These are phyloP conservation scores for Apiospora koreana DNA, from an alignment of 2,329 filamentous ascomycete genomes.

Conservation along the genomic window DNA sequence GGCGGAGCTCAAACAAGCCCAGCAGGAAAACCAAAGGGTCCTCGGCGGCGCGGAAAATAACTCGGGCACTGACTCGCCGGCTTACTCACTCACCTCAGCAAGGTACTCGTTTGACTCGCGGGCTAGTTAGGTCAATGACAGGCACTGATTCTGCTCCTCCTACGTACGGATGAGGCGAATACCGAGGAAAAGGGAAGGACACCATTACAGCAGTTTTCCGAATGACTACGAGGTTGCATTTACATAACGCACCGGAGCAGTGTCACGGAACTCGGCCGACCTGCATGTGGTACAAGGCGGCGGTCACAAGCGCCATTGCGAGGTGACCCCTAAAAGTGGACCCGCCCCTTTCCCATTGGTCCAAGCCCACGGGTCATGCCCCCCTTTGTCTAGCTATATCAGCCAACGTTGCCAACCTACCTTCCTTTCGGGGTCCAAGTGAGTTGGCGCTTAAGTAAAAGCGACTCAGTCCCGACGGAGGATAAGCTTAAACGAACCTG, in stretches of 20 bases:
- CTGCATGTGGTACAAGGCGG: background rate
- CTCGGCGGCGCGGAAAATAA: background rate
- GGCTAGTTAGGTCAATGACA: background rate
- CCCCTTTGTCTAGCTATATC: constrained; percentile 3
- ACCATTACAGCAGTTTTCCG: background rate
- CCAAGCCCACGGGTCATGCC: background rate
- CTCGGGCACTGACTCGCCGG: background rate
- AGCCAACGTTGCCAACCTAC: background rate
- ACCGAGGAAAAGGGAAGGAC: background rate
- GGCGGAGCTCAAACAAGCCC: background rate
- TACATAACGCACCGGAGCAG: background rate
- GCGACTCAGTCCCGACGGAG: background rate
- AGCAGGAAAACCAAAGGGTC: background rate
- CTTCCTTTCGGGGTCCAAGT: background rate
- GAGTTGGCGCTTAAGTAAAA: background rate
- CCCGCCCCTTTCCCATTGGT: background rate
- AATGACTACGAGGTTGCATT: background rate
- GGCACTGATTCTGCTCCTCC: background rate
- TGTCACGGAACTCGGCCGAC: background rate
- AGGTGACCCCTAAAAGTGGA: background rate
- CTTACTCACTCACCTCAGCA: background rate
- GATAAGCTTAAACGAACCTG: background rate
- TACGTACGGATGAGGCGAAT: background rate
- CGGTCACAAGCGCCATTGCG: background rate
- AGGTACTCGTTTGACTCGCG: background rate